Percentiles rank a stretch among this genome's conserved stretches.
phyloP scores from a whole-genome alignment of 176 grass and related monocot species.

The Stipa capillata region DNA sequence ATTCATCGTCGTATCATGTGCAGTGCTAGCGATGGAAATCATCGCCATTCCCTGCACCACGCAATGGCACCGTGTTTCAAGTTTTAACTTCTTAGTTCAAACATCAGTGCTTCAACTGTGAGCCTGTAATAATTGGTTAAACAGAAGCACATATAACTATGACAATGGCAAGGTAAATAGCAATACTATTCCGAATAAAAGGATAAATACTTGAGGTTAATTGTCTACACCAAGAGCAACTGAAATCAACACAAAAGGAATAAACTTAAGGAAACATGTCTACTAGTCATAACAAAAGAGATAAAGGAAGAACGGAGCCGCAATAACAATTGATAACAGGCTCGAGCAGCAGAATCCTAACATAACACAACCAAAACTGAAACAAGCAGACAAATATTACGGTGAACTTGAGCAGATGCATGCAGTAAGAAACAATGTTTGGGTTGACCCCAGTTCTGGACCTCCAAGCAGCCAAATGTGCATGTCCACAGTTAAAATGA shows the following conservation, averaged over 20 bases:
- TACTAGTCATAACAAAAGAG: not conserved
- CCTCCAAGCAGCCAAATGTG: not conserved
- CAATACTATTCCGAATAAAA: not conserved
- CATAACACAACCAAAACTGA: not conserved
- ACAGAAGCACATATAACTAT: not conserved
- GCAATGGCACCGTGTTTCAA: too few species aligned
- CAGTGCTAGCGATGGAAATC: too few species aligned
- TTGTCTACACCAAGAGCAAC: not conserved
- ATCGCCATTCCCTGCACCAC: too few species aligned
- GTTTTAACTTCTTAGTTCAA: not conserved
- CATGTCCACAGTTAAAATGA: slow-evolving; percentile 6
- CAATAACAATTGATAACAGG: not conserved
- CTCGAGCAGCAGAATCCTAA: not conserved
- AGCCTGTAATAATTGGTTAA: not conserved
- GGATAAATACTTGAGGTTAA: not conserved
- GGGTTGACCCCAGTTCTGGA: not conserved
- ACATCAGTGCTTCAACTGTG: not conserved
- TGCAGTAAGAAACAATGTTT: not conserved
- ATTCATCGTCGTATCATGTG: too few species aligned
- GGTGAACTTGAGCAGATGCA: not conserved
- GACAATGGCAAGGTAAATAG: not conserved
- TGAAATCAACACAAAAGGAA: not conserved
- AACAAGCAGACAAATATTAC: not conserved
- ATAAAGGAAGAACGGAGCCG: not conserved
- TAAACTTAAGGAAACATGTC: not conserved